Evolutionary conservation across 2,329 filamentous ascomycete species (phyloP).

Genomic region (Passalora sequoiae): DNA sequence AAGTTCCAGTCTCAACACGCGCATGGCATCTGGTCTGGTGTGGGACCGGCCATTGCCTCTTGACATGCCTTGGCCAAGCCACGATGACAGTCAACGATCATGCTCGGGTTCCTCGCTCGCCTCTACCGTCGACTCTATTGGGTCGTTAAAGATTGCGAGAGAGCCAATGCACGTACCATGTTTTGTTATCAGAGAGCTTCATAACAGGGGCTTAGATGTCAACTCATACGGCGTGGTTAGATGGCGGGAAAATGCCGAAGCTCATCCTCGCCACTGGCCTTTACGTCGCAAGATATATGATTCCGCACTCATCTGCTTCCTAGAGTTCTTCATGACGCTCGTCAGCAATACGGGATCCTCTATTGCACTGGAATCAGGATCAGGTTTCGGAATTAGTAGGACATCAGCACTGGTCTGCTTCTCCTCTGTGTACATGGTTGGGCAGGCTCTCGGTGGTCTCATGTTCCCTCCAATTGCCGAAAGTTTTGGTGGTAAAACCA

Average conservation of each 20-base stretch:
- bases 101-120: not conserved
- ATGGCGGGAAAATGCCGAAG: slow-evolving; percentile 15
- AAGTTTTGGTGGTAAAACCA: slow-evolving; percentile 34
- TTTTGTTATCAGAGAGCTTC: not conserved
- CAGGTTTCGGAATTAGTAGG: slow-evolving; percentile 15
- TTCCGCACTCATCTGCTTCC: slow-evolving; percentile 16
- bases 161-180: not conserved
- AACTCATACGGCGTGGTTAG: slow-evolving; percentile 16
- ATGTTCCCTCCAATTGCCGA: slow-evolving; percentile 39
- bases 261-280: slow-evolving; percentile 20
- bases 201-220: slow-evolving; percentile 8
- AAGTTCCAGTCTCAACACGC: too few relatives aligned
- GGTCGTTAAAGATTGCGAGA: not conserved
- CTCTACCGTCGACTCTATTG: not conserved
- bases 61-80: not conserved
- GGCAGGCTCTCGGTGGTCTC: slow-evolving; percentile 36
- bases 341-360: slow-evolving; percentile 22
- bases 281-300: slow-evolving; percentile 14
- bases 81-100: not conserved
- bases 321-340: slow-evolving; percentile 20
- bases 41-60: too few relatives aligned
- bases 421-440: slow-evolving; percentile 15
- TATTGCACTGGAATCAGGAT: slow-evolving; percentile 12
- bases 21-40: too few relatives aligned
- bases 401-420: slow-evolving; percentile 20